These are phyloP conservation scores for Fusarium aywerte DNA, from an alignment of 2,329 filamentous ascomycete genomes.

Conservation along the genomic window DNA sequence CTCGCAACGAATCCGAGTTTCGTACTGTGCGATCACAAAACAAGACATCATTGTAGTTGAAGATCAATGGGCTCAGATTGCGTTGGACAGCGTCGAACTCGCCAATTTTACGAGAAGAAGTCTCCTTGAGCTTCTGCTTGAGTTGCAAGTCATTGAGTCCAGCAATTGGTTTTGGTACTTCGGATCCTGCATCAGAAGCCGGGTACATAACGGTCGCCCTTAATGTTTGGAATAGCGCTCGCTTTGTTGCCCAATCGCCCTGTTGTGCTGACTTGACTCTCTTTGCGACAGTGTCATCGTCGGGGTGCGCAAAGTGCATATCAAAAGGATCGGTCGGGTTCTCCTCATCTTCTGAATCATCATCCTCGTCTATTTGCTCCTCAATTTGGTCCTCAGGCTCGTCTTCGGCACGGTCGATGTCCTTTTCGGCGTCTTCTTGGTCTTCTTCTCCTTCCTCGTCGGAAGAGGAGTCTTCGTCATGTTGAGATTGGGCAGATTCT, in stretches of 20 bases:
- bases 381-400: constrained; percentile 46
- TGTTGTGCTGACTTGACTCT: constrained; percentile 63
- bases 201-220: constrained; percentile 62
- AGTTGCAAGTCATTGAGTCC: constrained; percentile 65
- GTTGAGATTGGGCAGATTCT: constrained; percentile 35
- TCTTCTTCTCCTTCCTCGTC: constrained; percentile 54
- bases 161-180: constrained; percentile 50
- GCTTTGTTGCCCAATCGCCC: constrained; percentile 63
- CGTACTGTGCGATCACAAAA: constrained; percentile 76
- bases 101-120: constrained; percentile 63
- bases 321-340: constrained; percentile 79
- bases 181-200: constrained; percentile 50
- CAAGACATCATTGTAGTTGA: constrained; percentile 84
- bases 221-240: constrained; percentile 58
- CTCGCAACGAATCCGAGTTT: constrained; percentile 76
- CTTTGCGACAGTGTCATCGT: constrained; percentile 68
- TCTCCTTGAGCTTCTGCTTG: constrained; percentile 74
- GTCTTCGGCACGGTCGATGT: constrained; percentile 49
- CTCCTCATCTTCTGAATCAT: constrained; percentile 62
- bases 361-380: constrained; percentile 46
- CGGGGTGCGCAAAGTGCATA: constrained; percentile 76
- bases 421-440: constrained; percentile 58
- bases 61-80: constrained; percentile 75
- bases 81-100: constrained; percentile 71
- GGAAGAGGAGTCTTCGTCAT: constrained; percentile 33